A percentile compares a stretch with the other conserved stretches of the same genome.
Conservation (phyloP, 345 rosid species). For the Noccaea caerulescens region DNA sequence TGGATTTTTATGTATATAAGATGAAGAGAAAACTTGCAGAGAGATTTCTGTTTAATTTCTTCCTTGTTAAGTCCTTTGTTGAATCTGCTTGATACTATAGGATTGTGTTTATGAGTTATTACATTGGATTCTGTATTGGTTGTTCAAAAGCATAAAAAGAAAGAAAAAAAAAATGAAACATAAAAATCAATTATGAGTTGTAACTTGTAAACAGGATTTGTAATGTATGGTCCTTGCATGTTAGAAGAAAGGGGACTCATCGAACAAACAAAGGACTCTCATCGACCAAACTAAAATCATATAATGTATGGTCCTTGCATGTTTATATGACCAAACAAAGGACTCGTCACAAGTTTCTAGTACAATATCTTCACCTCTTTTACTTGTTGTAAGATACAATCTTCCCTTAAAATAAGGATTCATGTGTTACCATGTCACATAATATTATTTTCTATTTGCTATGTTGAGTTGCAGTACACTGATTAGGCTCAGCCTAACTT, state of each 20-base stretch:
- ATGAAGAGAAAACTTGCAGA: slow-evolving; percentile 7
- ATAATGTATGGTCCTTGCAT: neutral
- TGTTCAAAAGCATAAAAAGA: slow-evolving; percentile 7
- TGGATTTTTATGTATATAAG: slow-evolving; percentile 24
- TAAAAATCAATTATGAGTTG: neutral
- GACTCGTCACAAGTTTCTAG: slow-evolving; percentile 30
- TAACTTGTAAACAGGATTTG: slow-evolving; percentile 23
- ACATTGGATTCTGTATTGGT: slow-evolving; percentile 31
- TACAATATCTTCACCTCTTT: slow-evolving; percentile 2
- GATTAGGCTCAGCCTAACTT: slow-evolving; percentile 13
- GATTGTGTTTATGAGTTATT: slow-evolving; percentile 14
- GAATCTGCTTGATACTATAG: slow-evolving; percentile 11
- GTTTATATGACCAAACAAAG: slow-evolving; percentile 39
- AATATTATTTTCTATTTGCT: slow-evolving; percentile 28
- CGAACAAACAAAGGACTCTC: neutral
- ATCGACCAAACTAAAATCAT: slow-evolving; percentile 13
- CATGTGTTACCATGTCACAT: neutral
- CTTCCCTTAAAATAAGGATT: slow-evolving; percentile 20
- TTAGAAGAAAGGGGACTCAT: slow-evolving; percentile 28
- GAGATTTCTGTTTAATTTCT: neutral
- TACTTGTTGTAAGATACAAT: slow-evolving; percentile 10
- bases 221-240: slow-evolving; percentile 34
- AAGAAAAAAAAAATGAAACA: neutral
- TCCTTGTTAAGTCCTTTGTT: slow-evolving; percentile 14
- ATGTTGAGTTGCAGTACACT: slow-evolving; percentile 7